Conservation (phyloP, 2,329 filamentous ascomycete genomes). For the Penicillium sclerotigenum region DNA sequence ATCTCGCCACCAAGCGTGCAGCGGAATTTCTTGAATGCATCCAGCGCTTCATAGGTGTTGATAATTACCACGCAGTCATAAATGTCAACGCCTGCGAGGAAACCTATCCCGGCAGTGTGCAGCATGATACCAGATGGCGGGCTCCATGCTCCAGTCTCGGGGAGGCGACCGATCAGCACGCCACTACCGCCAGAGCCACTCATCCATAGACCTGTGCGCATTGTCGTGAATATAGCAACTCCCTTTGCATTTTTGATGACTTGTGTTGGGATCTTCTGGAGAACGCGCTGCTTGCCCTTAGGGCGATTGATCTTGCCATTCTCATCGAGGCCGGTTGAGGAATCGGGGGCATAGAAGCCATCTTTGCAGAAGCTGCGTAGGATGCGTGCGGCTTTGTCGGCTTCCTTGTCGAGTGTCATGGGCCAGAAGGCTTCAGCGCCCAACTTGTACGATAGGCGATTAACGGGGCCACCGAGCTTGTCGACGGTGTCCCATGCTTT, state of each 20-base stretch:
- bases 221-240: slow-evolving; percentile 89
- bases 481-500: slow-evolving; percentile 66
- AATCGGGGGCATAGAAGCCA: slow-evolving; percentile 63
- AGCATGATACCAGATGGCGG: slow-evolving; percentile 87
- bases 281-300: slow-evolving; percentile 59
- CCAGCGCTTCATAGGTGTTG: slow-evolving; percentile 78
- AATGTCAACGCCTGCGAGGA: slow-evolving; percentile 87
- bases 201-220: slow-evolving; percentile 89
- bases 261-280: slow-evolving; percentile 80
- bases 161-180: slow-evolving; percentile 74
- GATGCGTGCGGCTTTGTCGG: slow-evolving; percentile 86
- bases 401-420: slow-evolving; percentile 79
- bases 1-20: slow-evolving; percentile 81
- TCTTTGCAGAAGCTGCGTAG: slow-evolving; percentile 85
- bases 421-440: slow-evolving; percentile 84
- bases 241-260: slow-evolving; percentile 88
- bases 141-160: slow-evolving; percentile 82
- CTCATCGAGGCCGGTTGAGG: slow-evolving; percentile 45
- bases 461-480: slow-evolving; percentile 72
- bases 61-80: slow-evolving; percentile 95
- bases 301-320: slow-evolving; percentile 51
- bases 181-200: slow-evolving; percentile 89
- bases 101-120: slow-evolving; percentile 84
- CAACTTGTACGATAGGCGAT: slow-evolving; percentile 75
- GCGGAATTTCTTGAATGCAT: slow-evolving; percentile 75